phyloP scores from a whole-genome alignment of 129 eudicot species.

The Chrysanthemum seticuspe region DNA sequence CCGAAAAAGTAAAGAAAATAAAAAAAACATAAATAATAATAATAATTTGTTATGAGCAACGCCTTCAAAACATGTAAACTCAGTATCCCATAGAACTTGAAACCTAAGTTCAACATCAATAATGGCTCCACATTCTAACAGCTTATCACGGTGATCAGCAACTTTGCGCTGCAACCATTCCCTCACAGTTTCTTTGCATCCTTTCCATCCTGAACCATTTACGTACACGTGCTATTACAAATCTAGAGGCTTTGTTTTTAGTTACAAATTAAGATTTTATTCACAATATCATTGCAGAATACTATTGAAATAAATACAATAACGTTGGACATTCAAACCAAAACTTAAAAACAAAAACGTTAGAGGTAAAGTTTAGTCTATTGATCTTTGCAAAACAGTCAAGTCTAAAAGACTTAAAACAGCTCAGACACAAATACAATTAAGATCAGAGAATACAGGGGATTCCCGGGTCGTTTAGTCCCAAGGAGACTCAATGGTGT shows the following conservation, averaged over 20 bases:
- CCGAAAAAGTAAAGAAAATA: neutral
- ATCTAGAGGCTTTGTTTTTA: neutral
- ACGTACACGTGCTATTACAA: constrained; percentile 7
- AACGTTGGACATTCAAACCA: no score
- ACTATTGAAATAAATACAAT: neutral
- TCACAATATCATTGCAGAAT: neutral
- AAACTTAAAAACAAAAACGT: no score
- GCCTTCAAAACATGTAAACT: constrained; percentile 94
- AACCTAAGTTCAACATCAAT: constrained; percentile 83
- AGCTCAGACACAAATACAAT: no score
- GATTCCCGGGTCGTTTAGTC: no score
- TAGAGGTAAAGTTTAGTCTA: no score
- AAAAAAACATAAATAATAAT: neutral
- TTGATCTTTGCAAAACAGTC: no score
- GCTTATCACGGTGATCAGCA: constrained; percentile 81
- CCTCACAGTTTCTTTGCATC: constrained; percentile 58
- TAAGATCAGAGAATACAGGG: no score
- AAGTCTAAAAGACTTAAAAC: no score
- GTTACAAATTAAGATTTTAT: neutral
- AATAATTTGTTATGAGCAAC: constrained; percentile 90
- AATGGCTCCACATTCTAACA: constrained; percentile 87
- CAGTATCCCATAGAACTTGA: constrained; percentile 79
- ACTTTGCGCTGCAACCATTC: constrained; percentile 57
- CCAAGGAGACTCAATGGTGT: no score
- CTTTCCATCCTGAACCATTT: constrained; percentile 38